phyloP scores from a whole-genome alignment of 108 stramenopile species.

The Cyclotella choctawhatcheeana region DNA sequence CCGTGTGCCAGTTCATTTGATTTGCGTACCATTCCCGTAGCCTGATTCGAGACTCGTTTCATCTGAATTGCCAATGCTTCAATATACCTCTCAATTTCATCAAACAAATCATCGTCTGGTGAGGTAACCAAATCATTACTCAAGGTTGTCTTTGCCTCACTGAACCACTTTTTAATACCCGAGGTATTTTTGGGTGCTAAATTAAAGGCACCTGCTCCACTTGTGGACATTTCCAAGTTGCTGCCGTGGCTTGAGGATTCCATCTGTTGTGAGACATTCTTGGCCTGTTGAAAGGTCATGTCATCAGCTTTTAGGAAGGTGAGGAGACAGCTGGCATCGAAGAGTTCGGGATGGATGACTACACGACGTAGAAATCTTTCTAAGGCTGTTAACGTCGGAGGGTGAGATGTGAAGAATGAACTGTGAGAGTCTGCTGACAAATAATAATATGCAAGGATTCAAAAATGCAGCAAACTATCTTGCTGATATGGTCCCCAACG shows the following conservation, averaged over 20 bases:
- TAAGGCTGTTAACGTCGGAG: too few relatives aligned
- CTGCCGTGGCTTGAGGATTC: slow-evolving; percentile 9
- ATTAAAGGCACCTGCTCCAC: slow-evolving; percentile 46
- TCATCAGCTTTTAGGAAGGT: slow-evolving; percentile 94
- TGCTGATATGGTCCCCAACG: too few relatives aligned
- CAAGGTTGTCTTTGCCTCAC: slow-evolving; percentile 85
- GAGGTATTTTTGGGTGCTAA: slow-evolving; percentile 64
- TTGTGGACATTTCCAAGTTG: slow-evolving; percentile 17
- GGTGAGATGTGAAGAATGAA: too few relatives aligned
- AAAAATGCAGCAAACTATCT: too few relatives aligned
- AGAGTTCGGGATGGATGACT: slow-evolving; percentile 89
- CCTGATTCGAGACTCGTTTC: slow-evolving; percentile 92
- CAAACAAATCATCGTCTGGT: slow-evolving; percentile 92
- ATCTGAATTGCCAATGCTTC: slow-evolving; percentile 90
- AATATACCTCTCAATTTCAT: slow-evolving; percentile 92
- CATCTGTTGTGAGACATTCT: slow-evolving; percentile 54
- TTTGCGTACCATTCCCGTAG: slow-evolving; percentile 88
- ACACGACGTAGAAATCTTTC: slow-evolving; percentile 92
- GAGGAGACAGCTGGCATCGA: slow-evolving; percentile 76
- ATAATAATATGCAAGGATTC: too few relatives aligned
- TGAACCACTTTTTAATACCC: slow-evolving; percentile 88
- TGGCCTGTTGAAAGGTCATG: slow-evolving; percentile 77
- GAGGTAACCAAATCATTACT: slow-evolving; percentile 78
- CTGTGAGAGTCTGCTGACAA: too few relatives aligned
- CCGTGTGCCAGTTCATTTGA: slow-evolving; percentile 93